Percentiles rank a stretch among this genome's conserved stretches.
These are phyloP conservation scores for Aspergillus sp. DNA, from an alignment of 2,329 filamentous ascomycete genomes.

Conservation along the genomic window DNA sequence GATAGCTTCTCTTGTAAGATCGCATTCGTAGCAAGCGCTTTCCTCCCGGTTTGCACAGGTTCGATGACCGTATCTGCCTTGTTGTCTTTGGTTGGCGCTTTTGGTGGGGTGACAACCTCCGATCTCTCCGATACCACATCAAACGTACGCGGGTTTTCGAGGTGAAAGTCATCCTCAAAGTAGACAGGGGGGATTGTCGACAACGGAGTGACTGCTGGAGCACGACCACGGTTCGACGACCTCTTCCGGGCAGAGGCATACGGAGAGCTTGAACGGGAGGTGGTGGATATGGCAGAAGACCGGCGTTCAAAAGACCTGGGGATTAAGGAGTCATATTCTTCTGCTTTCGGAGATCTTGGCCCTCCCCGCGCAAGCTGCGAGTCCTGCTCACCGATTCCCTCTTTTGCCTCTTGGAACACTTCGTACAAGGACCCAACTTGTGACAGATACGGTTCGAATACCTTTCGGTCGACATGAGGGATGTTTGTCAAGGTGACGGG, in stretches of 20 bases:
- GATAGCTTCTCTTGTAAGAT: slow-evolving; percentile 97
- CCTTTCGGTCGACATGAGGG: slow-evolving; percentile 74
- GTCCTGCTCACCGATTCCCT: slow-evolving; percentile 69
- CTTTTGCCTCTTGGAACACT: slow-evolving; percentile 81
- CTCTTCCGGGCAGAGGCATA: slow-evolving; percentile 54
- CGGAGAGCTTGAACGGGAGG: slow-evolving; percentile 51
- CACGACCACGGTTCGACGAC: slow-evolving; percentile 58
- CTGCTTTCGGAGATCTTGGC: slow-evolving; percentile 50
- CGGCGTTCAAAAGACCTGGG: slow-evolving; percentile 50
- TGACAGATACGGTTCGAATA: slow-evolving; percentile 81
- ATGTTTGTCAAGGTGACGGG: slow-evolving; percentile 91
- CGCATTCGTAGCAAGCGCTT: slow-evolving; percentile 91
- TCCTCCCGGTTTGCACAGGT: slow-evolving; percentile 65
- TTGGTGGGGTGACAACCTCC: slow-evolving; percentile 80
- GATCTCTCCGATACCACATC: slow-evolving; percentile 96
- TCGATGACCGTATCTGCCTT: slow-evolving; percentile 62
- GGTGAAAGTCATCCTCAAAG: slow-evolving; percentile 91
- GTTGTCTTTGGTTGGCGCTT: slow-evolving; percentile 57
- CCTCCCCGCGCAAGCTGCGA: slow-evolving; percentile 51
- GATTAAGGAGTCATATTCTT: slow-evolving; percentile 55
- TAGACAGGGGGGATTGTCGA: slow-evolving; percentile 93
- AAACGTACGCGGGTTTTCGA: slow-evolving; percentile 95
- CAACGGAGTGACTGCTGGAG: slow-evolving; percentile 78
- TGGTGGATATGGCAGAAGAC: slow-evolving; percentile 47
- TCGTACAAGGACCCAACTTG: slow-evolving; percentile 89